Conservation (phyloP, 257 asterid species). For the Rehmannia glutinosa region DNA sequence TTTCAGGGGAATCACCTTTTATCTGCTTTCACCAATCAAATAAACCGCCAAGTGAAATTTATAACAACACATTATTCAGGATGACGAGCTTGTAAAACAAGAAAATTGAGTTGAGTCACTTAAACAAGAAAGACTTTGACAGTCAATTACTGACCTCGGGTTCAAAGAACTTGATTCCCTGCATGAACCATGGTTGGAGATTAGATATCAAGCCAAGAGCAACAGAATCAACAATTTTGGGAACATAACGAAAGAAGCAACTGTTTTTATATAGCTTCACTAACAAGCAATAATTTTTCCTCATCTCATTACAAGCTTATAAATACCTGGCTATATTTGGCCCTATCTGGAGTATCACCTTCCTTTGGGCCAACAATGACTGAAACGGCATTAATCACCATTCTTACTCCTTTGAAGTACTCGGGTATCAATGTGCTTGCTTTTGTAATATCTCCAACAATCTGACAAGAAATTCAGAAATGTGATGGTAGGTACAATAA, state of each 20-base stretch:
- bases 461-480: conserved; percentile 29
- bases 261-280: background rate
- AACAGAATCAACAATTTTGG: too few species aligned
- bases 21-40: conserved; percentile 54
- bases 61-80: conserved; percentile 3
- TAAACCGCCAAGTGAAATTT: conserved; percentile 1
- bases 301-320: background rate
- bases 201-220: background rate
- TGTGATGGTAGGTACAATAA: too few species aligned
- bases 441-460: conserved; percentile 86
- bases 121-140: too few species aligned
- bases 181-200: conserved; percentile 20
- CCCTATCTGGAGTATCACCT: conserved; percentile 98
- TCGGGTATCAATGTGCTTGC: conserved; percentile 76
- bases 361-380: conserved; percentile 99
- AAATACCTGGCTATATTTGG: conserved; percentile 86
- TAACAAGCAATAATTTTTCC: background rate
- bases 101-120: conserved; percentile 4
- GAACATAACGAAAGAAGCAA: too few species aligned
- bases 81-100: background rate
- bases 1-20: conserved; percentile 94
- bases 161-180: conserved; percentile 98
- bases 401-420: conserved; percentile 77
- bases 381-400: conserved; percentile 80
- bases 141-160: conserved; percentile 75